Evolutionary conservation across 768 basidiomycete species (phyloP).

Genomic region (Cyclocybe aegerita): DNA sequence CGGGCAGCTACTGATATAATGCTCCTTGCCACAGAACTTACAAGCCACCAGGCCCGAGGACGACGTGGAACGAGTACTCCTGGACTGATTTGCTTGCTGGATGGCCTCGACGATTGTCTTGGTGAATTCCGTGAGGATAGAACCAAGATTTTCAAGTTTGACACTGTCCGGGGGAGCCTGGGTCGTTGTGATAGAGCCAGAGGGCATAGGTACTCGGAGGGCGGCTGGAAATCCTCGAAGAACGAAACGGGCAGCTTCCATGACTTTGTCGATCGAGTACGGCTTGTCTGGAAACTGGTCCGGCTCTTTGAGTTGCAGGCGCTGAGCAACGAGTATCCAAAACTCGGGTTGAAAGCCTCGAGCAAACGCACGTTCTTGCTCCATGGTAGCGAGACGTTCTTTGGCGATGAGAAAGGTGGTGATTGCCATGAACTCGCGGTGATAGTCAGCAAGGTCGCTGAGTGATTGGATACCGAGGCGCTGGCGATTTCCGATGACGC

Average conservation of each 20-base stretch:
- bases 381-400: conserved; percentile 11
- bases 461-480: conserved; percentile 10
- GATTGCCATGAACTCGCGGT: conserved; percentile 17
- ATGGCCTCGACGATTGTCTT: conserved; percentile 10
- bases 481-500: conserved; percentile 3
- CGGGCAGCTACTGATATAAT: conserved; percentile 23
- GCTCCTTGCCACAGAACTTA: conserved; percentile 20
- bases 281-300: conserved; percentile 23
- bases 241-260: conserved; percentile 18
- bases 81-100: background rate
- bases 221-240: conserved; percentile 8
- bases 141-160: conserved; percentile 8
- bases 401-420: conserved; percentile 17
- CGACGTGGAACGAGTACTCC: background rate
- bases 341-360: conserved; percentile 1
- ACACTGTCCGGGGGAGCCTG: background rate
- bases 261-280: conserved; percentile 17
- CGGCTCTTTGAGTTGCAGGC: conserved; percentile 19
- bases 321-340: conserved; percentile 3
- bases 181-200: background rate
- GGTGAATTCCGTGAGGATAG: conserved; percentile 10
- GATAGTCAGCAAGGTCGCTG: conserved; percentile 16
- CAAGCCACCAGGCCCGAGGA: background rate
- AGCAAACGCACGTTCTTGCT: conserved; percentile 16
- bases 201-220: background rate